Base-by-base conservation (phyloP, 495 filamentous ascomycete species). In the Podospora pseudopauciseta region DNA sequence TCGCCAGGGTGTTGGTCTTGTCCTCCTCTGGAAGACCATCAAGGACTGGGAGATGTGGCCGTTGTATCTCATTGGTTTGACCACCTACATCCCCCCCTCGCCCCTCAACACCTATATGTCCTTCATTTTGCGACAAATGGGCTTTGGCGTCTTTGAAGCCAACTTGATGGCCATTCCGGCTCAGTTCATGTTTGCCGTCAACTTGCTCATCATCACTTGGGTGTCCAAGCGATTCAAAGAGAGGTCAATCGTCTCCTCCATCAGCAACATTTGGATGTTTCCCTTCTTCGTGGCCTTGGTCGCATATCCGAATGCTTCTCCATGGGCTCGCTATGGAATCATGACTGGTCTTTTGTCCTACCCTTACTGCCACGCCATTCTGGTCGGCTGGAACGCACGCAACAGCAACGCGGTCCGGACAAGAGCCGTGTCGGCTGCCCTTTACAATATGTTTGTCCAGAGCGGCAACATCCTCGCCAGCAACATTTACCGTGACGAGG, bases 401-500 rank as follows among this genome's bases (percentile, higher is more conserved):
- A 89, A 90, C 77, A 82, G 84, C 26, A 87, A 87, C 23, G 81
- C 84, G 0, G 87, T 90, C n/a, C 78, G 86, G 0, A 89, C 87
- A 3, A 72, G 88, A 7, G 85, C 87, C n/a, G 86, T 89, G 11
- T 84, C 83, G 1, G 84, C 83, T 0, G 81, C 81, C 2, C 34
- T 82, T 6, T 86, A 85, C 72, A 86, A 84, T 67, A 79, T 80
- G 75, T 76, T 79, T 63, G 78, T 81, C 16, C 81, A 84, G 65
- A 68, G 76, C 5, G 82, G 83, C 7, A 84, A 80, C 60, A 84
- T 87, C 44, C 82, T 85, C 66, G 76, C 78, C 0, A 77, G 72
- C 64, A 86, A 86, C 69, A 83, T 88, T 56, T 88, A 87, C 72
- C 79, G 84, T 49, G 81, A 81, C 16, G 83, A 85, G 56, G 86